Percentiles rank a stretch among this genome's conserved stretches.
phyloP scores from a whole-genome alignment of 2,329 filamentous ascomycete species.

The Aspergillus ustus region DNA sequence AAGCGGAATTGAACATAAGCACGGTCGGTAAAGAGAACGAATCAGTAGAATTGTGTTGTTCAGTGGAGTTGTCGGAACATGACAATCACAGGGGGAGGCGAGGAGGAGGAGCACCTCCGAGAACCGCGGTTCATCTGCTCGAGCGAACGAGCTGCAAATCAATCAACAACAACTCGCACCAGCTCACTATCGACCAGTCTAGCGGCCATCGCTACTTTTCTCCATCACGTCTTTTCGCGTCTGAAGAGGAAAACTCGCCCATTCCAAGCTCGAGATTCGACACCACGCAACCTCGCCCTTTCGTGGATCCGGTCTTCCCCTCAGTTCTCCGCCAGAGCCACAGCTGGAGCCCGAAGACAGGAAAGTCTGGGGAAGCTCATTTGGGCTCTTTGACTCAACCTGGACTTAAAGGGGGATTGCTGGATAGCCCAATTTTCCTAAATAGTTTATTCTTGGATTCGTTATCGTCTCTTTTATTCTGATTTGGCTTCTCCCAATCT shows the following conservation, averaged over 20 bases:
- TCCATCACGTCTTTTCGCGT: not conserved
- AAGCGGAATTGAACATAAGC: not conserved
- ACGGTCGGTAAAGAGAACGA: not conserved
- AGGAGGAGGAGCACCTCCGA: slow-evolving; percentile 28
- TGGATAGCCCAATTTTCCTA: not conserved
- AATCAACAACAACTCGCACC: slow-evolving; percentile 4
- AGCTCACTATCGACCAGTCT: not conserved
- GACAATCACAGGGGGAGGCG: slow-evolving; percentile 32
- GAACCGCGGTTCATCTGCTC: slow-evolving; percentile 37
- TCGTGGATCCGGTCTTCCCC: slow-evolving; percentile 4
- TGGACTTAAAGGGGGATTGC: not conserved
- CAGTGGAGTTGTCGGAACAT: not conserved
- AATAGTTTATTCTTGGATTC: not conserved
- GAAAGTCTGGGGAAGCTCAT: slow-evolving; percentile 27
- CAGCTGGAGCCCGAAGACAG: slow-evolving; percentile 1
- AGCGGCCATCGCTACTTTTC: slow-evolving; percentile 6
- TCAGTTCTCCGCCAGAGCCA: slow-evolving; percentile 5
- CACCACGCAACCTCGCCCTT: not conserved
- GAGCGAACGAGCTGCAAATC: slow-evolving; percentile 15
- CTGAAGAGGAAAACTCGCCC: not conserved
- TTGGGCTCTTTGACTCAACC: not conserved
- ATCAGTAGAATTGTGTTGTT: not conserved
- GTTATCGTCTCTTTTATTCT: not conserved
- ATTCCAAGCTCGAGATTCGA: not conserved
- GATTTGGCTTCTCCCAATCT: slow-evolving; percentile 9